phyloP scores from a whole-genome alignment of 2,329 filamentous ascomycete species.

The Scleromitrula shiraiana region DNA sequence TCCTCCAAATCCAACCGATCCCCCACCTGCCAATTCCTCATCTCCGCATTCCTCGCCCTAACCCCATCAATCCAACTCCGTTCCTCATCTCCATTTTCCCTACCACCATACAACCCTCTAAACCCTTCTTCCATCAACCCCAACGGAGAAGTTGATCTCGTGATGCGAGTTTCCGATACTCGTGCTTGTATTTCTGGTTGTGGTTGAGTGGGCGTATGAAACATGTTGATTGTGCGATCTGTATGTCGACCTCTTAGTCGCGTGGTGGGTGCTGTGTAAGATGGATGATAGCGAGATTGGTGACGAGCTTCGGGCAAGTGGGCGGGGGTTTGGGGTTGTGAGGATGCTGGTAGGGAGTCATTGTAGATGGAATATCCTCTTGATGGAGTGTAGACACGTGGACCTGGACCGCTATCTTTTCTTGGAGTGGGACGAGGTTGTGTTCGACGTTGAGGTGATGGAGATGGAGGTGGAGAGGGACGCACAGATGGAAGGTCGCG shows the following conservation, averaged over 20 bases:
- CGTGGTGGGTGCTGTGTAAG: slow-evolving; percentile 37
- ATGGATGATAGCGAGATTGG: slow-evolving; percentile 35
- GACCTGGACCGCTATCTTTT: neutral
- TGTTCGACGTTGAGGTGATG: slow-evolving; percentile 12
- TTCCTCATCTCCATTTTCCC: slow-evolving; percentile 40
- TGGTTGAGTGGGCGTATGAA: neutral
- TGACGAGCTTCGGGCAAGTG: slow-evolving; percentile 43
- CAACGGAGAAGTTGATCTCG: slow-evolving; percentile 27
- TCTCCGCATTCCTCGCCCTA: slow-evolving; percentile 29
- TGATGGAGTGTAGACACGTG: slow-evolving; percentile 21
- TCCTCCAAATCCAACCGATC: slow-evolving; percentile 13
- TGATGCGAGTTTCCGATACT: no score
- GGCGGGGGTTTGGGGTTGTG: slow-evolving; percentile 43
- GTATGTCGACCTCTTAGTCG: slow-evolving; percentile 9
- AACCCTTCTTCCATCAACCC: slow-evolving; percentile 38
- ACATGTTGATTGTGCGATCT: neutral
- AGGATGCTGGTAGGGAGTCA: slow-evolving; percentile 36
- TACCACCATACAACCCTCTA: slow-evolving; percentile 39
- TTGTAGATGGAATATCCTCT: slow-evolving; percentile 37
- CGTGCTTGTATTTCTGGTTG: no score
- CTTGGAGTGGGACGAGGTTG: slow-evolving; percentile 2
- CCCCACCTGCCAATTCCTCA: slow-evolving; percentile 8
- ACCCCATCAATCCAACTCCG: slow-evolving; percentile 27
- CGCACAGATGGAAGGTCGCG: slow-evolving; percentile 8
- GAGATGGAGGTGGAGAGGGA: slow-evolving; percentile 12